Percentiles rank a stretch among this genome's conserved stretches.
These are phyloP conservation scores for Uronychia setigera DNA, from an alignment of 73 alveolate species.

Conservation along the genomic window DNA sequence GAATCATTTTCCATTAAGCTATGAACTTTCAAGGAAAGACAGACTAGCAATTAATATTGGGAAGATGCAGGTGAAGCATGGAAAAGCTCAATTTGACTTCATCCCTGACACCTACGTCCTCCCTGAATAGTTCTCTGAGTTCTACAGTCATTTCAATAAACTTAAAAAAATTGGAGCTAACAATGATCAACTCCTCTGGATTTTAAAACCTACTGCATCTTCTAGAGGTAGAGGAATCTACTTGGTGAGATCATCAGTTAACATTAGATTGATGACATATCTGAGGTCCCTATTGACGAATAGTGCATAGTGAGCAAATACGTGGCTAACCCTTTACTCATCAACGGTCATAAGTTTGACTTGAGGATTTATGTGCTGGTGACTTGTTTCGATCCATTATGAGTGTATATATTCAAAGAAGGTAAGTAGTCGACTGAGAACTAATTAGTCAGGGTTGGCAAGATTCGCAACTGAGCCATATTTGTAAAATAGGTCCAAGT, in stretches of 20 bases:
- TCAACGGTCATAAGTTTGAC: constrained; percentile 91
- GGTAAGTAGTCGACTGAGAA: constrained; percentile 28
- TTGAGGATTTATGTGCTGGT: constrained; percentile 84
- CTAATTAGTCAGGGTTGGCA: constrained; percentile 61
- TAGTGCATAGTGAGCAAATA: constrained; percentile 75
- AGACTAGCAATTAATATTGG: constrained; percentile 63
- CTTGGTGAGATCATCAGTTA: too few species aligned
- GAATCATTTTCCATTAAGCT: constrained; percentile 91
- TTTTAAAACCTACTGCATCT: constrained; percentile 89
- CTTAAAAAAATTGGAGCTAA: too few species aligned
- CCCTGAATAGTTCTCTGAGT: constrained; percentile 80
- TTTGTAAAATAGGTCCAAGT: background rate
- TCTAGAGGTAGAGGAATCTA: too few species aligned
- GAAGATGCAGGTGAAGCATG: constrained; percentile 57
- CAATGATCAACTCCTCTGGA: constrained; percentile 60
- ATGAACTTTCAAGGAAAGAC: constrained; percentile 85
- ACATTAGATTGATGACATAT: constrained; percentile 49
- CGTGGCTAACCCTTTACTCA: constrained; percentile 80
- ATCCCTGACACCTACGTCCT: constrained; percentile 75
- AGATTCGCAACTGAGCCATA: constrained; percentile 67
- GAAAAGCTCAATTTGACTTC: constrained; percentile 62
- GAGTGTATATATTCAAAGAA: constrained; percentile 50
- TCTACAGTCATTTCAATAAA: constrained; percentile 60
- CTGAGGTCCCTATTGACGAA: constrained; percentile 56
- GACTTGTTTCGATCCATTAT: constrained; percentile 65